Conservation (phyloP, 495 filamentous ascomycete species). For the Parmelia sp. region DNA sequence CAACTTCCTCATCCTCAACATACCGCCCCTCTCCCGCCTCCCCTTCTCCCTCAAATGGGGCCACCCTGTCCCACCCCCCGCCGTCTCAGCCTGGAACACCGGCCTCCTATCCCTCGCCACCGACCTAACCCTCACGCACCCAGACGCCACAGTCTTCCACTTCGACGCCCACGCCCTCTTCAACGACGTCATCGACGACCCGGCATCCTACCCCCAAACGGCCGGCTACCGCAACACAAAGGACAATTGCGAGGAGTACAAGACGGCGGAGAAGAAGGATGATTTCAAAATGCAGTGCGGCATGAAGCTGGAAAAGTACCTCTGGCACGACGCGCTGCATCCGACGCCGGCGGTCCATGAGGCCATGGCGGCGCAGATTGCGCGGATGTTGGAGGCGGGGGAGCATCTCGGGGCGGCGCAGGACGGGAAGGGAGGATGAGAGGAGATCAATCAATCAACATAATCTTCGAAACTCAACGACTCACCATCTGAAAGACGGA, state of each 20-base stretch:
- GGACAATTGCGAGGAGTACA: not conserved
- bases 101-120: not conserved
- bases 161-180: conserved; percentile 14
- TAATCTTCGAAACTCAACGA: too few relatives aligned
- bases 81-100: conserved; percentile 3
- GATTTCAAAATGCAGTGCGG: not conserved
- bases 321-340: conserved; percentile 15
- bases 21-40: conserved; percentile 56
- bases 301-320: not conserved
- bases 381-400: not conserved
- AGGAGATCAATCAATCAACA: too few relatives aligned
- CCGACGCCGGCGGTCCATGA: conserved; percentile 14
- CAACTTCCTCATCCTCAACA: conserved; percentile 65
- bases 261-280: not conserved
- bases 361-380: conserved; percentile 11
- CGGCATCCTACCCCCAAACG: not conserved
- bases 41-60: conserved; percentile 11
- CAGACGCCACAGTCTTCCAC: conserved; percentile 8
- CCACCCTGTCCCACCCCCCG: not conserved
- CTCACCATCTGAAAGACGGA: too few relatives aligned
- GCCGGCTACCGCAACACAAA: not conserved
- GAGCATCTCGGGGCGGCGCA: too few relatives aligned
- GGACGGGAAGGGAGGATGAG: too few relatives aligned
- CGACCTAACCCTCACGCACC: not conserved
- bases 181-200: not conserved